Evolutionary conservation across 345 rosid genomes (phyloP).

Genomic region (Euphorbia pulcherrima): DNA sequence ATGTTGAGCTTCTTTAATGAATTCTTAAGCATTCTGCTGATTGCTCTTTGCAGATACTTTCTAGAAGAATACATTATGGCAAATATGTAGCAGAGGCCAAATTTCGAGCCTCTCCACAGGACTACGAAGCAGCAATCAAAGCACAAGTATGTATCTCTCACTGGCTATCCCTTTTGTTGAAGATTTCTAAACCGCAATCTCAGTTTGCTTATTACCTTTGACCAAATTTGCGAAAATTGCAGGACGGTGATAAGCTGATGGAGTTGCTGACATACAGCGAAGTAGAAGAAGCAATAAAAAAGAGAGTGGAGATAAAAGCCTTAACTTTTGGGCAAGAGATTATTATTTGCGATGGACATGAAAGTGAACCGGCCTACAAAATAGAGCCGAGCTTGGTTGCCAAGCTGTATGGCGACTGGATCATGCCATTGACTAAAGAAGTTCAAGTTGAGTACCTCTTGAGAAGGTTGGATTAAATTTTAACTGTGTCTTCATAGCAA

Average conservation of each 20-base stretch:
- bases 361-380: conserved; percentile 43
- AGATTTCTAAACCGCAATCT: not conserved
- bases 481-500: not conserved
- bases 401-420: conserved; percentile 49
- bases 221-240: conserved; percentile 17
- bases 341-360: conserved; percentile 8
- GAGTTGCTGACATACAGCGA: conserved; percentile 45
- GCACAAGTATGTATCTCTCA: conserved; percentile 44
- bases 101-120: conserved; percentile 63
- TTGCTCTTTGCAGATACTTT: conserved; percentile 55
- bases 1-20: not conserved
- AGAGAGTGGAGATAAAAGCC: conserved; percentile 69
- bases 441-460: conserved; percentile 61
- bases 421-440: conserved; percentile 68
- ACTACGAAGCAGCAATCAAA: conserved; percentile 55
- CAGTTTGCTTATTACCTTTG: conserved; percentile 1
- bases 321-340: conserved; percentile 50
- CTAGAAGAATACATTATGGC: conserved; percentile 92
- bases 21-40: not conserved
- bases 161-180: not conserved
- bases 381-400: conserved; percentile 56
- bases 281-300: conserved; percentile 58
- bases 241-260: conserved; percentile 56
- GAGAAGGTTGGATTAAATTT: conserved; percentile 48
- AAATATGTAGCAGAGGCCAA: conserved; percentile 94